Base-by-base conservation (phyloP, 345 rosid species). In the Eutrema japonicum region DNA sequence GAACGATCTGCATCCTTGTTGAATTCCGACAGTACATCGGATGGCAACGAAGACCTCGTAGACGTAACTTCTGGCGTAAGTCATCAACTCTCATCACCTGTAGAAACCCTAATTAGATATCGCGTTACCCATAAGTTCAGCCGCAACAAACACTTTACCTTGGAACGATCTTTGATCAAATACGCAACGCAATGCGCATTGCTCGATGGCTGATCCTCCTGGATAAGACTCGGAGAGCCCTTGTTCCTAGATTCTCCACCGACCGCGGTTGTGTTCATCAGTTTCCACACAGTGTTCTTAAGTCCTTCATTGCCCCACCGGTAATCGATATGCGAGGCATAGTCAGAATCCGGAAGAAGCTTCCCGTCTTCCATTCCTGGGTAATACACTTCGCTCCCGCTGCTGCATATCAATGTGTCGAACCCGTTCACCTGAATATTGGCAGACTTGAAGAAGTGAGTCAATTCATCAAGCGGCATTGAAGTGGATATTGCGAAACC, bases 11-110 rank as follows among this genome's bases (percentile, higher is more conserved):
- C 83, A 91, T 43, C 76, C 90, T 86, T 4, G 92, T 88, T 8
- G 88, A 86, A 77, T 79, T 88, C 80, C 97, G 77, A 84, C 98
- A 91, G 35, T 94, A 94, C 96, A 94, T 91, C 0, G 92, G 96
- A 81, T 94, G 98, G 78, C 98, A 91, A 40, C 98, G 96, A 27
- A 94, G 96, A 26, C 98, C 98, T 38, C 98, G 77, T 85, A 94
- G 82, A 74, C 98, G 82, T 55, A 94, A 90, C 81, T 87, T 94
- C 84, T 89, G 97, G 71, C 96, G 86, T 87, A 94, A 84, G 71
- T 94, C 96, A 73, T 94, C 93, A 30, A 94, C 81, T 70, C 50
- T 89, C 81, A 76, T 85, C 5, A 82, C 88, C 98, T 94, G 86
- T 52, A 79, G 51, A 75, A 33, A 4, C 52, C 38, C 55, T 64